Percentiles rank a stretch among this genome's conserved stretches.
phyloP scores from a whole-genome alignment of 1,284 basidiomycete genomes.

The Ustilago curta region DNA sequence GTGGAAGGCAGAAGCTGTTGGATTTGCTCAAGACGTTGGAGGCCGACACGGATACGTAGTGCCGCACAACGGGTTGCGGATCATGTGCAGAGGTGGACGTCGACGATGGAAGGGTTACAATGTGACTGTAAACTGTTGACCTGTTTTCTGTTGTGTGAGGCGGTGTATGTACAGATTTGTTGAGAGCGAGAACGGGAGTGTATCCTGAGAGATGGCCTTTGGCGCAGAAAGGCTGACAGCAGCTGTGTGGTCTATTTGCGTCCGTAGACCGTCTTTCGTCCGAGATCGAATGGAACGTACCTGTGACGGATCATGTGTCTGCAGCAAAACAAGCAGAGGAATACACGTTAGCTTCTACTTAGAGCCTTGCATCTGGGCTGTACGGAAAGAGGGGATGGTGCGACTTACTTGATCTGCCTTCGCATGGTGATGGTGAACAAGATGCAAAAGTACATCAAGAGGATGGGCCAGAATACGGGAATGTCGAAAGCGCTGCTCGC shows the following conservation, averaged over 20 bases:
- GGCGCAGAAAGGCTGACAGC: too few relatives aligned
- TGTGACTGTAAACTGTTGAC: too few relatives aligned
- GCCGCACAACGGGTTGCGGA: too few relatives aligned
- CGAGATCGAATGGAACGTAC: slow-evolving; percentile 85
- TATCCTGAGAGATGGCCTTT: slow-evolving; percentile 1
- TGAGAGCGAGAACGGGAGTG: neutral
- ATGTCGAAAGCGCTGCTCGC: slow-evolving; percentile 78
- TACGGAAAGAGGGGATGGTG: too few relatives aligned
- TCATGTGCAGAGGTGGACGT: too few relatives aligned
- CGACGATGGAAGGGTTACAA: too few relatives aligned
- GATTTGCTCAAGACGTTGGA: slow-evolving; percentile 10
- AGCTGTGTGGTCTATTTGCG: slow-evolving; percentile 30
- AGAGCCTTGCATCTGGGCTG: neutral
- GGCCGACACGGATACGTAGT: neutral
- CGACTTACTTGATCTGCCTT: slow-evolving; percentile 70
- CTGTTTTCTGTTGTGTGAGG: too few relatives aligned
- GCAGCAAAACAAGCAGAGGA: slow-evolving; percentile 9
- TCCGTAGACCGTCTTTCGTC: slow-evolving; percentile 76
- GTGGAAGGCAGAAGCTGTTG: slow-evolving; percentile 70
- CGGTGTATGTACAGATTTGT: too few relatives aligned
- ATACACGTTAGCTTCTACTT: neutral
- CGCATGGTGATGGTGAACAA: slow-evolving; percentile 71
- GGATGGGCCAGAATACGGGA: slow-evolving; percentile 97
- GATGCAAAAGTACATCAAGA: slow-evolving; percentile 80
- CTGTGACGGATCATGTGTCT: slow-evolving; percentile 99